Base-by-base conservation (phyloP, 1,284 basidiomycete genomes). In the Puccinia coronata region DNA sequence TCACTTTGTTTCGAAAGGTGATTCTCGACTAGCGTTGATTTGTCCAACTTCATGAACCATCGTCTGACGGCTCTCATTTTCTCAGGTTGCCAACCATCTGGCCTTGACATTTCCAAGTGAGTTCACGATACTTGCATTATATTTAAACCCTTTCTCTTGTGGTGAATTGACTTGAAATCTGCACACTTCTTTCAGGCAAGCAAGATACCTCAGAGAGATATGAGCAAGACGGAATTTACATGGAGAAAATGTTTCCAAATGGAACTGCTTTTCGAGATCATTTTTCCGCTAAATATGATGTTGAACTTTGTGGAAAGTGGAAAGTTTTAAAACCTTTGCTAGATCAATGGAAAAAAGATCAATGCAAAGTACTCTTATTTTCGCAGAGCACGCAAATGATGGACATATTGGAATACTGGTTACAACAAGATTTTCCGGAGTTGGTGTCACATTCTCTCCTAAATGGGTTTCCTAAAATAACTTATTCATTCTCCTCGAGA, bases 221-320 rank as follows among this genome's bases (percentile, higher is more conserved):
- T 57, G 67, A 80, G 28, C 51, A 80, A 34, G 77, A 80, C 20
- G 72, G 9, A 72, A 41, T 57, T 18, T 80, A 57, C 53, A 61
- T 80, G n/a, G 25, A 80, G 43, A 80, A 80, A 69, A 69, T 80
- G 69, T 80, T 80, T 47, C 77, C 77, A 28, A 23, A 70, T 39
- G 69, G 51, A 43, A 36, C 55, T 55, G 25, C 18, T 8, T 18
- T 55, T 23, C 25, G 67, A 47, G 41, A 61, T 20, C 61, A 71
- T 43, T 63, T 70, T 28, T 80, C 77, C 20, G 43, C 41, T 34
- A 69, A 80, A 25, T 53, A 53, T 36, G 77, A 80, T n/a, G 34
- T 36, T n/a, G 77, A 80, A 61, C 67, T 80, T 31, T 80, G 77
- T 28, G 77, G 77, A 12, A 80, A 80, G 61, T 80, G 77, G 77